Evolutionary conservation across 495 filamentous ascomycete species (phyloP).

Genomic region (Talaromyces ruber): DNA sequence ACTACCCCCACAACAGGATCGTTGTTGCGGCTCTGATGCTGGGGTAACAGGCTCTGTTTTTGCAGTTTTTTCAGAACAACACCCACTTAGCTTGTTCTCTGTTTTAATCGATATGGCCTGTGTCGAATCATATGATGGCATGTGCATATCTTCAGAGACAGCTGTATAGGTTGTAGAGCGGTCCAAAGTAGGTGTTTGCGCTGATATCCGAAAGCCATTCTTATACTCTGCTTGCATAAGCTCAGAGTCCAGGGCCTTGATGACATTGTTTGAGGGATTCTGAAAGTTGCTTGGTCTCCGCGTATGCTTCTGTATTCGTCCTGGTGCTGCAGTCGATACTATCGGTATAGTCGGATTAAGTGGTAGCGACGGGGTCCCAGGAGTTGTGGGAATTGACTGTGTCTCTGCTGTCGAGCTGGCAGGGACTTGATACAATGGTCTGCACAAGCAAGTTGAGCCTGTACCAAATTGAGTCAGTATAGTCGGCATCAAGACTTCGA

Average conservation of each 20-base stretch:
- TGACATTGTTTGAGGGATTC: constrained; percentile 19
- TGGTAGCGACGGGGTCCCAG: constrained; percentile 8
- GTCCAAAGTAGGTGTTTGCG: constrained; percentile 1
- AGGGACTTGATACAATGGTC: constrained; percentile 33
- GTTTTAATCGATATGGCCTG: neutral
- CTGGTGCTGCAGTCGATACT: constrained; percentile 10
- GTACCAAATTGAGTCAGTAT: neutral
- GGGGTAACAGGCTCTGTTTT: constrained; percentile 11
- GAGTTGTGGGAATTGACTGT: constrained; percentile 6
- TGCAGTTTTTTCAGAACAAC: constrained; percentile 21
- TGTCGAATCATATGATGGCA: neutral
- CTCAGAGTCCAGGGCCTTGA: constrained; percentile 18
- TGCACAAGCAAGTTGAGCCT: constrained; percentile 32
- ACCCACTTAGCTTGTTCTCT: constrained; percentile 12
- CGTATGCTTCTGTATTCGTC: constrained; percentile 20
- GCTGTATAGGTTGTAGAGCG: neutral
- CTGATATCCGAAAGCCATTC: constrained; percentile 13
- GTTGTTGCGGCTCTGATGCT: constrained; percentile 9
- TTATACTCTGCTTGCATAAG: constrained; percentile 13
- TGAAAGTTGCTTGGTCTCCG: constrained; percentile 20
- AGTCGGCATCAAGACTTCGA: neutral
- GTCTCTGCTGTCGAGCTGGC: constrained; percentile 7
- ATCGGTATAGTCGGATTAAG: constrained; percentile 5
- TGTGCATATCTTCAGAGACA: neutral
- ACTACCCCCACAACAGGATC: constrained; percentile 23